Conservation (phyloP, 2,329 filamentous ascomycete genomes). For the Colletotrichum musicola region DNA sequence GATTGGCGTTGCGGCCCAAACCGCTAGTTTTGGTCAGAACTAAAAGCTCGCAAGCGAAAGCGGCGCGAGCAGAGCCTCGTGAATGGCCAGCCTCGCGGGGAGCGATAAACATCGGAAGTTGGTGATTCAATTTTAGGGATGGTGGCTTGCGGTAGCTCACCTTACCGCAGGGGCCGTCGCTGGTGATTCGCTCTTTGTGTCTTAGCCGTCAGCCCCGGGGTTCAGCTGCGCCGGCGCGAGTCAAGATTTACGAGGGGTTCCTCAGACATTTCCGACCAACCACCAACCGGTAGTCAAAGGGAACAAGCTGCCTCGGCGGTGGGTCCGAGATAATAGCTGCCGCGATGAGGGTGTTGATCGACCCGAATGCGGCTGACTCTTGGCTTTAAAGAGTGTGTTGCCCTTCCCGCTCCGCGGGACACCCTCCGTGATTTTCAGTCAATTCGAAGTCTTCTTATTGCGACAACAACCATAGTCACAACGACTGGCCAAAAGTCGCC, state of each 20-base stretch:
- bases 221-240: slow-evolving; percentile 22
- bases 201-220: slow-evolving; percentile 24
- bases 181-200: slow-evolving; percentile 11
- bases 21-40: background rate
- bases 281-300: background rate
- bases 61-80: background rate
- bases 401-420: background rate
- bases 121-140: background rate
- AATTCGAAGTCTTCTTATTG: background rate
- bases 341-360: background rate
- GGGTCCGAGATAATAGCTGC: background rate
- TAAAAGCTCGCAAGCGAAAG: slow-evolving; percentile 1
- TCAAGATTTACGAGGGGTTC: background rate
- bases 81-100: slow-evolving; percentile 26
- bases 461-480: no score
- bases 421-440: background rate
- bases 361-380: no score
- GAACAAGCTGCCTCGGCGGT: slow-evolving; percentile 12
- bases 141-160: slow-evolving; percentile 18
- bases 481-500: background rate
- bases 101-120: background rate
- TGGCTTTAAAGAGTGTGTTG: background rate
- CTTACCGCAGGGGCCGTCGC: background rate
- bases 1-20: background rate
- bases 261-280: background rate